These are phyloP conservation scores for Hura crepitans DNA, from an alignment of 441 rosid species.

Conservation along the genomic window DNA sequence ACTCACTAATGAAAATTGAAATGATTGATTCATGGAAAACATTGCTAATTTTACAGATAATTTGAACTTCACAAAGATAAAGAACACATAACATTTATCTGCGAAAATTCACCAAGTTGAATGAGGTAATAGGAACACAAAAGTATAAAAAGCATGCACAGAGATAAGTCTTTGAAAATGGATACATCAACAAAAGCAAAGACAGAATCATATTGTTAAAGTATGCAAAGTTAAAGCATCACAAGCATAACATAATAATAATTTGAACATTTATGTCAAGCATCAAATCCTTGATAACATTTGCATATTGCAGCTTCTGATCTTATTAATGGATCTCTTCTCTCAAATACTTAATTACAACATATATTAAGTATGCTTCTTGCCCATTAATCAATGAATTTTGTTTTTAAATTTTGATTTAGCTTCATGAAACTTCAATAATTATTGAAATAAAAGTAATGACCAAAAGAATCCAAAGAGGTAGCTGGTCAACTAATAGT, in stretches of 20 bases:
- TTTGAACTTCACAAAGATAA: constrained; percentile 6
- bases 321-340: background rate
- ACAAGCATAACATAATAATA: background rate
- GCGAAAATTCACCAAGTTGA: background rate
- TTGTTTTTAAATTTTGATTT: background rate
- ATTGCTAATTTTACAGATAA: background rate
- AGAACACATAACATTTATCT: constrained; percentile 1
- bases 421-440: background rate
- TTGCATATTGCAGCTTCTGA: background rate
- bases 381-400: background rate
- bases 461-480: background rate
- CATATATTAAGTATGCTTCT: background rate
- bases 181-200: background rate
- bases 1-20: constrained; percentile 21
- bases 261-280: background rate
- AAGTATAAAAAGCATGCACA: background rate
- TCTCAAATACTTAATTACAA: background rate
- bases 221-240: background rate
- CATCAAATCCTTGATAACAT: background rate
- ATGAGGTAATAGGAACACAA: background rate
- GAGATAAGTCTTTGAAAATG: background rate
- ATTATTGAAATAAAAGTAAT: background rate
- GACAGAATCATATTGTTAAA: constrained; percentile 7
- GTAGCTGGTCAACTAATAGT: background rate
- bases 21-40: background rate